Evolutionary conservation across 495 filamentous ascomycete species (phyloP).

Genomic region (Hypoxylon lienhwacheense): DNA sequence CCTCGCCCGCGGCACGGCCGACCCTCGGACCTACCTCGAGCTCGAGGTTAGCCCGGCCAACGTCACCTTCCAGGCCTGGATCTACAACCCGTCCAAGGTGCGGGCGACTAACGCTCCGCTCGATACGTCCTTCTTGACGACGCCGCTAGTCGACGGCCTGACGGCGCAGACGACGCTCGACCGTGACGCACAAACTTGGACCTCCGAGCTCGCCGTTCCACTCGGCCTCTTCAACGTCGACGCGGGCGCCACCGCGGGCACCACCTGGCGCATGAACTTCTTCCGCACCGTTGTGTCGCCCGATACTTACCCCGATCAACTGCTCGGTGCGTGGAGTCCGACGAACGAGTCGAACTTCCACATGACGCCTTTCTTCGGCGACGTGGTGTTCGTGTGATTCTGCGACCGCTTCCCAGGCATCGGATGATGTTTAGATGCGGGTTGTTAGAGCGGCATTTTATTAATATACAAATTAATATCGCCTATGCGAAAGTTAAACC

Average conservation of each 20-base stretch:
- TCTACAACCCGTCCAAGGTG: constrained; percentile 42
- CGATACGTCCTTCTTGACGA: constrained; percentile 31
- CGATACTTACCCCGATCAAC: constrained; percentile 38
- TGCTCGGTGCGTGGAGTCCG: constrained; percentile 38
- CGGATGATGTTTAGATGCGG: neutral
- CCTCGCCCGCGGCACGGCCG: constrained; percentile 38
- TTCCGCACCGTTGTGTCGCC: constrained; percentile 38
- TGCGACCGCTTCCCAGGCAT: neutral
- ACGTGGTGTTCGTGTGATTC: constrained; percentile 35
- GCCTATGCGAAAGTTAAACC: too few relatives aligned
- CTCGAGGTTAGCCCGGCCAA: constrained; percentile 44
- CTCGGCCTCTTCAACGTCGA: constrained; percentile 43
- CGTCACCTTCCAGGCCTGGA: constrained; percentile 43
- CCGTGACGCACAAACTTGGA: constrained; percentile 33
- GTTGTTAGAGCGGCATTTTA: too few relatives aligned
- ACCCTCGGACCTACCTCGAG: constrained; percentile 41
- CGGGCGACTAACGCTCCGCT: constrained; percentile 31
- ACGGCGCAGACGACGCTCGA: constrained; percentile 35
- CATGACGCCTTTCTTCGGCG: constrained; percentile 40
- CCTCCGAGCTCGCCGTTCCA: constrained; percentile 31
- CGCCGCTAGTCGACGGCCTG: constrained; percentile 36
- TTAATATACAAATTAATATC: too few relatives aligned
- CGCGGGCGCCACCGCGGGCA: constrained; percentile 35
- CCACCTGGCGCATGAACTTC: constrained; percentile 42
- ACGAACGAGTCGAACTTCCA: constrained; percentile 40